phyloP scores from a whole-genome alignment of 225 moss, liverwort and hornwort genomes.

The Sphagnum tenellum region DNA sequence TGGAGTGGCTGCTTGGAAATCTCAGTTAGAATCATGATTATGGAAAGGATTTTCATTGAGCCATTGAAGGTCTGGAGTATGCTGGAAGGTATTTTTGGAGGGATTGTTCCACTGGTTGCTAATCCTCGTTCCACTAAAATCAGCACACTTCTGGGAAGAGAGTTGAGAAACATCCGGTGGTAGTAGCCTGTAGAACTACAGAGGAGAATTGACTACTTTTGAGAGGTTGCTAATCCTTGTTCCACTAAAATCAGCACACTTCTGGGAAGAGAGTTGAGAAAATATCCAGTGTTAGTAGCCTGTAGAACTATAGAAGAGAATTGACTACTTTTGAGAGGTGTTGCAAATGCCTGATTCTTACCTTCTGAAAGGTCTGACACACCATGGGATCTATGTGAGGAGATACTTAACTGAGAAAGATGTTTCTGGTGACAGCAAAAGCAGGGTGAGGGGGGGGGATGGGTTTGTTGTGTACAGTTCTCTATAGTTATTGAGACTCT shows the following conservation, averaged over 20 bases:
- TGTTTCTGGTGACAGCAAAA: constrained; percentile 1
- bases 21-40: constrained; percentile 30
- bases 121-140: constrained; percentile 7
- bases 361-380: constrained; percentile 35
- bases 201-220: constrained; percentile 24
- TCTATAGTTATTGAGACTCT: constrained; percentile 34
- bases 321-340: constrained; percentile 26
- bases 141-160: constrained; percentile 10
- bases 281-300: constrained; percentile 5
- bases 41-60: constrained; percentile 4
- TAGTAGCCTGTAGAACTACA: constrained; percentile 14
- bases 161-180: constrained; percentile 8
- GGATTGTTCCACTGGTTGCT: constrained; percentile 4
- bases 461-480: constrained; percentile 49
- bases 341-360: constrained; percentile 25
- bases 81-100: constrained; percentile 10
- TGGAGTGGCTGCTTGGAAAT: constrained; percentile 83
- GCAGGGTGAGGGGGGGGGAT: constrained; percentile 10
- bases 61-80: constrained; percentile 7
- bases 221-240: constrained; percentile 9
- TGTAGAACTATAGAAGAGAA: constrained; percentile 14
- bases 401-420: constrained; percentile 14
- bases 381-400: constrained; percentile 34
- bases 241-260: constrained; percentile 10
- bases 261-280: constrained; percentile 17